A percentile compares a stretch with the other conserved stretches of the same genome.
Evolutionary conservation across 2,329 filamentous ascomycete genomes (phyloP).

Genomic region (Penicillium concentricum): DNA sequence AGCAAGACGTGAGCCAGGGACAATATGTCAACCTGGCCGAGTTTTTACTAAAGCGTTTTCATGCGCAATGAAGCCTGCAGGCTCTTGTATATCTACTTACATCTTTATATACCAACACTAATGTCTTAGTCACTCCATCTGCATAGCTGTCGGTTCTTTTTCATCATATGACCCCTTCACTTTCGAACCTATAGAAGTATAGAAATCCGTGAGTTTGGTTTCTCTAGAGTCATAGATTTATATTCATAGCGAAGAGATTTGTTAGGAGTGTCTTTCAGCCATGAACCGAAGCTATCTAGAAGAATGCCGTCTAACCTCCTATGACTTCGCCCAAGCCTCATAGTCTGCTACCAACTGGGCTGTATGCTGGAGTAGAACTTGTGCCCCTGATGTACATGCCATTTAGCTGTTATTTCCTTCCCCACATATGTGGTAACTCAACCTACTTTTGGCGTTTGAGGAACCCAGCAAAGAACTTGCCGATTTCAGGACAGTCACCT

Average conservation of each 20-base stretch:
- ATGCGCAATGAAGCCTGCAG: conserved; percentile 10
- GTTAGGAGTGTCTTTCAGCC: background rate
- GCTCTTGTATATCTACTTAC: conserved; percentile 15
- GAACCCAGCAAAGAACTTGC: conserved; percentile 38
- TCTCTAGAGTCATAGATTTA: background rate
- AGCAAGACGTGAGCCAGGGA: conserved; percentile 26
- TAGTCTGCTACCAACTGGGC: background rate
- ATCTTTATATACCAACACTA: conserved; percentile 13
- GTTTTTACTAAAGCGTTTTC: conserved; percentile 23
- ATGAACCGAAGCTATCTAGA: background rate
- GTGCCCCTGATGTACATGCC: background rate
- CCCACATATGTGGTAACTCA: background rate
- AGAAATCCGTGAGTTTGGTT: background rate
- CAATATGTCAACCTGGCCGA: conserved; percentile 28
- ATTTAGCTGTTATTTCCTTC: background rate
- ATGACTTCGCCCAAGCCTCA: background rate
- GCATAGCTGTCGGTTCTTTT: conserved; percentile 10
- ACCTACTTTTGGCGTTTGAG: conserved; percentile 23
- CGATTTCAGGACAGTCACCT: conserved; percentile 33
- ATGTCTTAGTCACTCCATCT: background rate
- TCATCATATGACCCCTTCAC: conserved; percentile 28
- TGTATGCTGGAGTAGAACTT: background rate
- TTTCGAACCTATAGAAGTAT: background rate
- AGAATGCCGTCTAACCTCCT: background rate
- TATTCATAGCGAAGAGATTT: background rate